phyloP scores from a whole-genome alignment of 768 basidiomycete species.

The Hygrocybe coccinea region DNA sequence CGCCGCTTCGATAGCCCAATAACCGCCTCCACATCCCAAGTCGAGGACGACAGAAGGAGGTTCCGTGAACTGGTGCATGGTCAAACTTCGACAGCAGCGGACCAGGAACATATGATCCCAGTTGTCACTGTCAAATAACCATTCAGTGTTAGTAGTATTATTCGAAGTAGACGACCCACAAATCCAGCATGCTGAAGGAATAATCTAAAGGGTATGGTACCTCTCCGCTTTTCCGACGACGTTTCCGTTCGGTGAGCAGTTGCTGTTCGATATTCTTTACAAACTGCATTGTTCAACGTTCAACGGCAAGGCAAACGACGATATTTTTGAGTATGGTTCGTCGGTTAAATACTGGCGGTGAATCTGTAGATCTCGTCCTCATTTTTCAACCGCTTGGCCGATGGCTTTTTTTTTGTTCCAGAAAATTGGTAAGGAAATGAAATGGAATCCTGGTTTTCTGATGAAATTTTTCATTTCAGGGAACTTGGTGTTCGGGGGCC shows the following conservation, averaged over 20 bases:
- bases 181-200: conserved; percentile 45
- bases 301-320: too few relatives aligned
- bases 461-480: too few relatives aligned
- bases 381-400: not conserved
- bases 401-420: not conserved
- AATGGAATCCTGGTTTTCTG: too few relatives aligned
- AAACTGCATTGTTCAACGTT: conserved; percentile 11
- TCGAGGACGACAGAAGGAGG: conserved; percentile 57
- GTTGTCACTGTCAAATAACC: conserved; percentile 45
- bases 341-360: too few relatives aligned
- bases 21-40: conserved; percentile 66
- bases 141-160: conserved; percentile 7
- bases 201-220: conserved; percentile 55
- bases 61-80: conserved; percentile 48
- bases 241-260: conserved; percentile 37
- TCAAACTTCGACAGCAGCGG: conserved; percentile 44
- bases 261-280: conserved; percentile 45
- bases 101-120: conserved; percentile 68
- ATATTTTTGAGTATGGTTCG: conserved; percentile 6
- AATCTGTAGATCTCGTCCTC: not conserved
- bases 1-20: conserved; percentile 68
- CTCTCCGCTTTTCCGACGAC: conserved; percentile 43
- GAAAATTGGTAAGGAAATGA: not conserved
- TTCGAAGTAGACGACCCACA: conserved; percentile 38
- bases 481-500: too few relatives aligned